Conservation (phyloP, 495 filamentous ascomycete genomes). For the Rusavskia elegans region DNA sequence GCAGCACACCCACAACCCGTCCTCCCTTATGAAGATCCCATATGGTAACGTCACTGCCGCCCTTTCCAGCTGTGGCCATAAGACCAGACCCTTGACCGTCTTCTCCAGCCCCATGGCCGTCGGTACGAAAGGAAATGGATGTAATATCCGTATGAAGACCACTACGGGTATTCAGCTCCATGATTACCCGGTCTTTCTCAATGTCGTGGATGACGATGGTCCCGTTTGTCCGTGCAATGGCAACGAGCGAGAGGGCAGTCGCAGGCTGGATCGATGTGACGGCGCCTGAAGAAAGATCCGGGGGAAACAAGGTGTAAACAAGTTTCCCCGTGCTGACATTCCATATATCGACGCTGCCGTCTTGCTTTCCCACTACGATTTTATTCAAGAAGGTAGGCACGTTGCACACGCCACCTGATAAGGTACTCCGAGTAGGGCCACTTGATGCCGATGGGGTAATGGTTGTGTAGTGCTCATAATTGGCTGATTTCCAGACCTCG, state of each 20-base stretch:
- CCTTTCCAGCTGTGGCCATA: slow-evolving; percentile 63
- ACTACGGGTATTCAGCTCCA: slow-evolving; percentile 45
- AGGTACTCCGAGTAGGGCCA: slow-evolving; percentile 32
- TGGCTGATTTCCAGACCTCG: slow-evolving; percentile 78
- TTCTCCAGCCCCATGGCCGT: slow-evolving; percentile 76
- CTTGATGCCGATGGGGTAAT: slow-evolving; percentile 33
- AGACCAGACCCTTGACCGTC: slow-evolving; percentile 67
- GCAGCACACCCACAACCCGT: slow-evolving; percentile 62
- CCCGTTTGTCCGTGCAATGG: slow-evolving; percentile 70
- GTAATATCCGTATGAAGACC: slow-evolving; percentile 42
- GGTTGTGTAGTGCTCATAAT: slow-evolving; percentile 78
- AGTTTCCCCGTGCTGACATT: slow-evolving; percentile 83
- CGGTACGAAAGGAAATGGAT: slow-evolving; percentile 79
- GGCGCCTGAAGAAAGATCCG: slow-evolving; percentile 44
- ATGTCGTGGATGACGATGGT: slow-evolving; percentile 67
- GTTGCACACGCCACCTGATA: slow-evolving; percentile 57
- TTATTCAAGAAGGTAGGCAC: slow-evolving; percentile 96
- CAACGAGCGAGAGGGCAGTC: slow-evolving; percentile 70
- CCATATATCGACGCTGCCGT: slow-evolving; percentile 94
- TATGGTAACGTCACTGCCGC: slow-evolving; percentile 73
- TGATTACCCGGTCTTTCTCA: slow-evolving; percentile 49
- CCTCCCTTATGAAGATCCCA: slow-evolving; percentile 91
- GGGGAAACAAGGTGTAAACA: slow-evolving; percentile 67
- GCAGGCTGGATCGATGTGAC: slow-evolving; percentile 74
- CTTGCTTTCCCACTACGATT: slow-evolving; percentile 67